Conservation (phyloP, 768 basidiomycete genomes). For the Leccinum ochraceum region DNA sequence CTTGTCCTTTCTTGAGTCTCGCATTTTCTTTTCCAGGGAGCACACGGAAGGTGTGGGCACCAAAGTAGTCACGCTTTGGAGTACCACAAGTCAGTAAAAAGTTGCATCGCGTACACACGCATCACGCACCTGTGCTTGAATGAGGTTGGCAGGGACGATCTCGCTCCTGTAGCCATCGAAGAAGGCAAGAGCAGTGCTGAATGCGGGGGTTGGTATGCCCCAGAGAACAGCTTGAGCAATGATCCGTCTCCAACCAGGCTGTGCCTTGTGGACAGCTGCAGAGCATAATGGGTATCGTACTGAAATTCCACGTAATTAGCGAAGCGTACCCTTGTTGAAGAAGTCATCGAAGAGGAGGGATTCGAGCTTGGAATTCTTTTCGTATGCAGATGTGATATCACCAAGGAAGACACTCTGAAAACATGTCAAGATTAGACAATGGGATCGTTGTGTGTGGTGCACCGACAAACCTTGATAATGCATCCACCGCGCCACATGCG, state of each 20-base stretch:
- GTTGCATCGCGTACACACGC: neutral
- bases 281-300: conserved; percentile 1
- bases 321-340: conserved; percentile 81
- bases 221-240: conserved; percentile 95
- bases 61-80: conserved; percentile 92
- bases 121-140: conserved; percentile 81
- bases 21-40: conserved; percentile 89
- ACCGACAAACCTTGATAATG: conserved; percentile 81
- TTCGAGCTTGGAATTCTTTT: conserved; percentile 82
- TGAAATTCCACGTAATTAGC: neutral
- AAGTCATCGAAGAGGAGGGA: conserved; percentile 95
- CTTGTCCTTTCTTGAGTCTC: conserved; percentile 74
- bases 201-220: conserved; percentile 98
- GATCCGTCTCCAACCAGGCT: conserved; percentile 97
- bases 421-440: conserved; percentile 11
- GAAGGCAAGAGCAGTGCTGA: conserved; percentile 97
- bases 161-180: conserved; percentile 99
- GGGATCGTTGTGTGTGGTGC: conserved; percentile 10
- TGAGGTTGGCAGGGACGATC: conserved; percentile 87
- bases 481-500: conserved; percentile 99
- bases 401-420: conserved; percentile 85
- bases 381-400: conserved; percentile 90
- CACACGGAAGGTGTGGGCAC: conserved; percentile 97
- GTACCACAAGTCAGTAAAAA: conserved; percentile 8
- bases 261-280: conserved; percentile 86